Base-by-base conservation (phyloP, 768 basidiomycete species). In the Pholiota molesta region DNA sequence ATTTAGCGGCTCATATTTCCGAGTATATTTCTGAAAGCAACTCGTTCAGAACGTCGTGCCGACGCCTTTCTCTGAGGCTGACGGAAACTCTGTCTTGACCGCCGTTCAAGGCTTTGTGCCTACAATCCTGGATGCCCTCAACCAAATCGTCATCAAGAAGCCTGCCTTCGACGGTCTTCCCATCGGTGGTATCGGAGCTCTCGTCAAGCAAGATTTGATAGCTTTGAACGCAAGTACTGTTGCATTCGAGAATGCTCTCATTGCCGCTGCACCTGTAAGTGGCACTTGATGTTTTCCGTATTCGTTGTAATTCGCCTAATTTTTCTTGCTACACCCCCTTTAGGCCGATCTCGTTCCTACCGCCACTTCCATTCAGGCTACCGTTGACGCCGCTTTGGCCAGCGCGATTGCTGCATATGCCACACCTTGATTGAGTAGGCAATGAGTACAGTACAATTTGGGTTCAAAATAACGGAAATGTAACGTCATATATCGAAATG, bases 341-440 rank as follows among this genome's bases (percentile, higher is more conserved):
- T 39, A 74, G 74, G 13, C 67, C 16, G 66, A 69, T 39, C 64
- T 75, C 16, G 33, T 66, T 10, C 21, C 40, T 0, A 52, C 68
- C 21, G 70, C 72, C 9, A 67, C 59, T 19, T 31, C 66, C 2
- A 51, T 75, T 31, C 67, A 63, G 31, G 49, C 63, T 40, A 42
- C 55, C 17, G 62, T 75, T 40, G 64, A 69, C 44, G 64, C 65
- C 35, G 73, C 71, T 17, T 71, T 73, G 44, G 66, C 65, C 3
- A 65, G 53, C 33, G 73, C 73, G 5, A 68, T 74, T 59, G 69
- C 72, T 37, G 73, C 73, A 0, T 75, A 73, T 44, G 59, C 69
- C 9, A 31, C 31, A 1, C 31, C 31, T 31, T 31, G 6, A 31
- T 31, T 9, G 4, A 37, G 35, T 37, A 16, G 3, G 9, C 10